phyloP scores from a whole-genome alignment of 352 stramenopile genomes.

The Phytophthora capsici region DNA sequence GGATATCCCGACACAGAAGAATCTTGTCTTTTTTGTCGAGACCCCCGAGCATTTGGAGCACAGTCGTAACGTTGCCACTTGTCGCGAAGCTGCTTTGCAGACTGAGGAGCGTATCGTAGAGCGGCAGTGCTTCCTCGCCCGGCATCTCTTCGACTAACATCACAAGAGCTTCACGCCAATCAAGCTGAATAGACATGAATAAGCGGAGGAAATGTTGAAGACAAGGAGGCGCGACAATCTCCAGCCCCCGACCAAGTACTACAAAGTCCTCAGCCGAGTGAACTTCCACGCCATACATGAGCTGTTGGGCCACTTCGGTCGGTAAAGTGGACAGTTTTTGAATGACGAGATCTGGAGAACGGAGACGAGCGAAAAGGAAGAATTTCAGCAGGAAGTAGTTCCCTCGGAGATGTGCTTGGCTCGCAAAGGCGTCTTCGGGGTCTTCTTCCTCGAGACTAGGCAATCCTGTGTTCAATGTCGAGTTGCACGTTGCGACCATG shows the following conservation, averaged over 20 bases:
- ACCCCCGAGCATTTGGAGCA: conserved; percentile 50
- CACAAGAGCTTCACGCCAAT: conserved; percentile 41
- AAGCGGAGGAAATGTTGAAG: conserved; percentile 44
- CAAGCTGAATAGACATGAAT: conserved; percentile 36
- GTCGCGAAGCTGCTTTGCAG: conserved; percentile 8
- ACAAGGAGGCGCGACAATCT: conserved; percentile 32
- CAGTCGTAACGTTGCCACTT: conserved; percentile 19
- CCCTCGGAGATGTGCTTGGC: neutral
- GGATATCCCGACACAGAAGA: conserved; percentile 41
- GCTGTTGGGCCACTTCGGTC: conserved; percentile 14
- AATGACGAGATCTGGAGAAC: conserved; percentile 47
- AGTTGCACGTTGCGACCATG: conserved; percentile 28
- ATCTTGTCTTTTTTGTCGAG: conserved; percentile 52
- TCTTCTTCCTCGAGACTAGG: conserved; percentile 8
- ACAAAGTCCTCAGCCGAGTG: conserved; percentile 45
- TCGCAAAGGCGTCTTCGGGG: conserved; percentile 12
- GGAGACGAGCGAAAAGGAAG: conserved; percentile 49
- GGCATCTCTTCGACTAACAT: conserved; percentile 56
- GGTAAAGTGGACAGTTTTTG: conserved; percentile 51
- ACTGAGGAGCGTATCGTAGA: conserved; percentile 56
- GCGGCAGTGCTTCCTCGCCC: conserved; percentile 29
- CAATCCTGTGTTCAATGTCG: conserved; percentile 7
- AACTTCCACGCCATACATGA: conserved; percentile 37
- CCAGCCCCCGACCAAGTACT: conserved; percentile 51
- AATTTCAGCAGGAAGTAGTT: conserved; percentile 51